These are phyloP conservation scores for Viola odorata DNA, from an alignment of 345 rosid species.

Conservation along the genomic window DNA sequence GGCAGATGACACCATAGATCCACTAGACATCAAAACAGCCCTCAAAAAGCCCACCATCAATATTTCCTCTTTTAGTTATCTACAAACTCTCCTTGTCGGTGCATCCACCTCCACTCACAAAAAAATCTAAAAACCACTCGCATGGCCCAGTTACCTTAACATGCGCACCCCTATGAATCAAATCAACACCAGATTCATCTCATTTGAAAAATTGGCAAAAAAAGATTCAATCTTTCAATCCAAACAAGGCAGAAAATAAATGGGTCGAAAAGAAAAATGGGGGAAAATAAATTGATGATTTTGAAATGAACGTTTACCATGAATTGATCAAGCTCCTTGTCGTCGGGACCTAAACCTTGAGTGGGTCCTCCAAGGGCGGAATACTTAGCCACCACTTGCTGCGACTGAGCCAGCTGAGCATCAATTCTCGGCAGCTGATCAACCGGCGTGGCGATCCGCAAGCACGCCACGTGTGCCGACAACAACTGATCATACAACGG, in stretches of 20 bases:
- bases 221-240: background rate
- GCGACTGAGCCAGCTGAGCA: conserved; percentile 95
- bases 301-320: conserved; percentile 46
- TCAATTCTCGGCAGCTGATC: conserved; percentile 95
- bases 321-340: conserved; percentile 96
- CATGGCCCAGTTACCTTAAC: background rate
- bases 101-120: conserved; percentile 5
- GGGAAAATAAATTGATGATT: background rate
- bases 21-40: conserved; percentile 2
- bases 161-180: background rate
- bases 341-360: conserved; percentile 63
- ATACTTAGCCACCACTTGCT: conserved; percentile 83
- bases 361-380: conserved; percentile 47
- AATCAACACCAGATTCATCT: background rate
- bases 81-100: conserved; percentile 10
- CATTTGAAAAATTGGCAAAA: too few species aligned
- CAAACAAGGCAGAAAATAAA: background rate
- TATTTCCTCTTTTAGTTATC: background rate
- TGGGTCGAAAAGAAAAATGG: background rate
- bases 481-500: conserved; percentile 89
- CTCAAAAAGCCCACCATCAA: background rate
- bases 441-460: conserved; percentile 91
- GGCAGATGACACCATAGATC: background rate
- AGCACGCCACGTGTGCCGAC: conserved; percentile 84
- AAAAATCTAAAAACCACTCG: background rate